Evolutionary conservation across 371 early-diverging fungal species (phyloP), one percentile per base, ranked within the genome.

Genomic region (Lichtheimia ornata): DNA sequence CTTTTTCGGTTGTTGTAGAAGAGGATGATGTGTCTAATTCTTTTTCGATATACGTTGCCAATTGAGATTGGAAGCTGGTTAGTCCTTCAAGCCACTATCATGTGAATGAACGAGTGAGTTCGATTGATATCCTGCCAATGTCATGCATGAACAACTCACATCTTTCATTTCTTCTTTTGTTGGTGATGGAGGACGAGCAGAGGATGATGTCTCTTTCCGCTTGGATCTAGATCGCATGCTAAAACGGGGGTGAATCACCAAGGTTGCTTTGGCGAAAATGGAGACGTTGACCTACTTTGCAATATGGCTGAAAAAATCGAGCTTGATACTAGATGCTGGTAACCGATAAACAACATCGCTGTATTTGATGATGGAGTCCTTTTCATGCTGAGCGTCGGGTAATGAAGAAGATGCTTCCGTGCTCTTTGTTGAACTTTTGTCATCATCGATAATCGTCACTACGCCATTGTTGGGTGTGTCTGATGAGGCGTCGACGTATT

Each of bases 281-380:
- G n/a, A 22, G 22, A 22, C 22, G 22, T 22, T 22, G 11, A 12
- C 59, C 24, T n/a, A 47, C 41, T 15, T 42, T 50, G 54, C 25
- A 27, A 24, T 6, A 4, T 43, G 42, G 20, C 13, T 56, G 24
- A 25, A 40, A 67, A 84, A 84, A 53, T 77, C 66, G 25, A 72
- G 62, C 50, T 79, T 77, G 45, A 84, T 73, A 24, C 73, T 62
- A 3, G 67, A 44, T 50, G 67, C 74, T 22, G 85, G 83, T 9
- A 84, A 51, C 53, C 73, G 65, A 61, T 75, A 84, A 9, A 79
- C 63, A 2, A 63, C 63, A 0, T 71, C 70, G 27, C 51, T 60
- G 59, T 66, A 68, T 53, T 57, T 59, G 50, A 67, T 58, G 50
- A 72, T 64, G 13, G 59, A 50, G 53, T 72, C 43, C 2, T 17